Base-by-base conservation (phyloP, 495 filamentous ascomycete genomes). In the Talaromyces adpressus region DNA sequence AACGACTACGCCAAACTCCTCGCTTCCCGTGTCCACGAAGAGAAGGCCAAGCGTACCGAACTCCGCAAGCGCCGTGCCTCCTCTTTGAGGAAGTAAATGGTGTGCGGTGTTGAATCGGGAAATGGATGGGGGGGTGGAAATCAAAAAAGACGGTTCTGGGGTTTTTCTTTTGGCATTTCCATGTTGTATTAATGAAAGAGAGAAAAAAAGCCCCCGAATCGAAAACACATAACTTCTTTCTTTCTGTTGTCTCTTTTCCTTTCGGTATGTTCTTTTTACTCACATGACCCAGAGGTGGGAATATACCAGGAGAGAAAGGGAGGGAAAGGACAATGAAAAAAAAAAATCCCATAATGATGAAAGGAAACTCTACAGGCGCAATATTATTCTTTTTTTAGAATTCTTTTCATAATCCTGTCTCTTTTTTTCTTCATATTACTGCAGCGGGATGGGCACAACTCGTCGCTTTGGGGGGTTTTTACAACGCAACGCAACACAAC, bases 1-100 rank as follows among this genome's bases (percentile, higher is more conserved):
- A 92, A 89, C 81, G 94, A 98, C 81, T 98, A 98, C 78, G 86
- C 92, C 67, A 84, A 90, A 79, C 81, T 98, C 79, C 84, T 98
- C 59, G 90, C 93, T 81, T 91, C 90, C 88, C 95, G 94, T 82
- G 90, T 98, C 72, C 81, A 85, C 73, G 94, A 98, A 84, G 89
- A 91, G 84, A 96, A 96, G 82, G 83, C 88, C 69, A 87, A 89
- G 81, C 91, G 91, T 83, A 87, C 85, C 62, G 93, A 98, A 83
- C 78, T 88, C 76, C 91, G 91, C 82, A 98, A 98, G 88, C 87
- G 94, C 70, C 84, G 94, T 71, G 93, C 93, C 66, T 94, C 90
- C 74, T 98, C 94, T 64, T 93, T 97, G 92, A 86, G 85, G 79
- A 94, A 95, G 85, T 92, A 92, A 81, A 81, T 73, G 66, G 69